Evolutionary conservation across 2,329 filamentous ascomycete species (phyloP).

Genomic region (Fusarium newnesense): DNA sequence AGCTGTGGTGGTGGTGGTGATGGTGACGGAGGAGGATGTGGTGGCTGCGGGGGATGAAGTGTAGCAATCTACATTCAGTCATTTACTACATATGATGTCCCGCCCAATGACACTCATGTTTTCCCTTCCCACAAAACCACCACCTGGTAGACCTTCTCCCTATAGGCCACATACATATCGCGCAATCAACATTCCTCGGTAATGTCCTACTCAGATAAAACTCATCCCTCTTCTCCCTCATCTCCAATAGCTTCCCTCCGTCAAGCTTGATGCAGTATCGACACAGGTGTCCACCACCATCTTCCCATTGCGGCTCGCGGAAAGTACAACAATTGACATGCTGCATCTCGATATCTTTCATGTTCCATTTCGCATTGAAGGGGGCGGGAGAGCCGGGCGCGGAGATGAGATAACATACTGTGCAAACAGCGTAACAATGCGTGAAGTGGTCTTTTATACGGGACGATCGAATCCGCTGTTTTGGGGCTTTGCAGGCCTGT

Average conservation of each 20-base stretch:
- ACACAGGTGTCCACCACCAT: not conserved
- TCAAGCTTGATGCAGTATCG: not conserved
- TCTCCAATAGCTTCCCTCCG: not conserved
- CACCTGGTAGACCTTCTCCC: not conserved
- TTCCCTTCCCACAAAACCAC: conserved; percentile 23
- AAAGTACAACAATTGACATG: conserved; percentile 2
- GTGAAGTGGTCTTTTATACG: conserved; percentile 9
- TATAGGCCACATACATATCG: not conserved
- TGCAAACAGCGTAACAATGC: conserved; percentile 24
- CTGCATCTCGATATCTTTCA: conserved; percentile 19
- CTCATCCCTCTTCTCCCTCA: conserved; percentile 13
- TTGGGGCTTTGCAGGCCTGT: not conserved
- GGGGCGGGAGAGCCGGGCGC: not conserved
- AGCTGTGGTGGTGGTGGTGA: conserved; percentile 17
- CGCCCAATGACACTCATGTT: conserved; percentile 26
- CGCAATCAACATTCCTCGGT: conserved; percentile 11
- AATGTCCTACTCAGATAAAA: not conserved
- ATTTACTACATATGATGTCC: conserved; percentile 4
- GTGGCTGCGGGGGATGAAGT: conserved; percentile 27
- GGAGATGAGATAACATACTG: not conserved
- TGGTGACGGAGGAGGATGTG: conserved; percentile 29
- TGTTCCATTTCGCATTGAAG: conserved; percentile 21
- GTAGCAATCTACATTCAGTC: not conserved
- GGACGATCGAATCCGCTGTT: not conserved
- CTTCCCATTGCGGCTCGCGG: not conserved